These are phyloP conservation scores for Orychophragmus violaceus DNA, from an alignment of 345 rosid species.

Conservation along the genomic window DNA sequence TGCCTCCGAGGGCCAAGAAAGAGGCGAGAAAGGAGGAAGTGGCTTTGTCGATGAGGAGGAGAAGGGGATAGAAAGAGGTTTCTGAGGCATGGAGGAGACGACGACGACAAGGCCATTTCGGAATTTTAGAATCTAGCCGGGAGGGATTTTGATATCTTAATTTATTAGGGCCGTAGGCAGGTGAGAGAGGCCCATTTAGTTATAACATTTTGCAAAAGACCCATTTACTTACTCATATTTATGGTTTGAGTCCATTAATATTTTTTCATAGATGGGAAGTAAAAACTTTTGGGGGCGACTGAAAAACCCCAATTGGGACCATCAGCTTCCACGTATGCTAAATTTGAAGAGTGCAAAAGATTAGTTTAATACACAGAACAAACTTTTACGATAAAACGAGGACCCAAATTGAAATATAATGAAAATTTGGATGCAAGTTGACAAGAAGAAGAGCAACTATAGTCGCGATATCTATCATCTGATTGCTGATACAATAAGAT, in stretches of 20 bases:
- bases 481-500: too few relatives aligned
- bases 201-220: too few relatives aligned
- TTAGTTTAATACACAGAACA: neutral
- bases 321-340: too few relatives aligned
- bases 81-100: slow-evolving; percentile 15
- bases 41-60: neutral
- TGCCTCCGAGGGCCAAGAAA: neutral
- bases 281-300: too few relatives aligned
- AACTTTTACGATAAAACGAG: neutral
- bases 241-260: too few relatives aligned
- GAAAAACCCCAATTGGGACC: too few relatives aligned
- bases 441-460: neutral
- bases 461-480: neutral
- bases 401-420: neutral
- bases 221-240: too few relatives aligned
- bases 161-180: too few relatives aligned
- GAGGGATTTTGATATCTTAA: too few relatives aligned
- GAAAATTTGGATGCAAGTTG: neutral
- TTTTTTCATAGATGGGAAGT: too few relatives aligned
- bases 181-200: neutral
- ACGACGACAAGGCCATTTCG: slow-evolving; percentile 18
- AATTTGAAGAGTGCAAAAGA: too few relatives aligned
- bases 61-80: slow-evolving; percentile 10
- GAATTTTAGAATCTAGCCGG: too few relatives aligned
- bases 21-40: neutral